phyloP scores from a whole-genome alignment of 768 basidiomycete species.

The Calocybe indica region DNA sequence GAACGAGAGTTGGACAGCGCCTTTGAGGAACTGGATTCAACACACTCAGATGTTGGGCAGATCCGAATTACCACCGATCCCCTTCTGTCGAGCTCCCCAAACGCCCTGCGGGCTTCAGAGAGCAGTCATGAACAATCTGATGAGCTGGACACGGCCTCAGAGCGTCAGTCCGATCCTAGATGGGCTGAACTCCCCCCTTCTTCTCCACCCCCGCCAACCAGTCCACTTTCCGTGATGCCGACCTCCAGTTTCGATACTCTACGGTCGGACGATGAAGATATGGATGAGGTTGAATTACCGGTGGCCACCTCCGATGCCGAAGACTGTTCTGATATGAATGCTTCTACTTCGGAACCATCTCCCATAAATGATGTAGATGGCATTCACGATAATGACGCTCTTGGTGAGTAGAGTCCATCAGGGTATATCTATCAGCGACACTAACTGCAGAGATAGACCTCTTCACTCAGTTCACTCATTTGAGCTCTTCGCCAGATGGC shows the following conservation, averaged over 20 bases:
- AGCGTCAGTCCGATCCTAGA: slow-evolving; percentile 10
- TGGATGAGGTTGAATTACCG: slow-evolving; percentile 32
- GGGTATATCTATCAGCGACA: not conserved
- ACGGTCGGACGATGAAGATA: slow-evolving; percentile 31
- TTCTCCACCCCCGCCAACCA: slow-evolving; percentile 52
- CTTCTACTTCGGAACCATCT: slow-evolving; percentile 12
- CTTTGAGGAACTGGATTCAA: slow-evolving; percentile 30
- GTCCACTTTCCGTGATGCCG: slow-evolving; percentile 29
- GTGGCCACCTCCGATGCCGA: slow-evolving; percentile 33
- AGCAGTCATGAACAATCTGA: slow-evolving; percentile 15
- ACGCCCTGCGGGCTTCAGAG: slow-evolving; percentile 5
- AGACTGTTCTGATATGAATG: slow-evolving; percentile 11
- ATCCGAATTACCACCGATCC: no score
- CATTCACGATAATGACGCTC: no score
- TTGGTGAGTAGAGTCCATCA: not conserved
- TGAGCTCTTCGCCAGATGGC: no score
- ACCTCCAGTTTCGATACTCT: slow-evolving; percentile 18
- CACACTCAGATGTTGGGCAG: no score
- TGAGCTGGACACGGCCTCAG: not conserved
- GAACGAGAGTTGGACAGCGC: slow-evolving; percentile 31
- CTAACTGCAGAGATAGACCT: slow-evolving; percentile 7
- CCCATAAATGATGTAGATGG: slow-evolving; percentile 14
- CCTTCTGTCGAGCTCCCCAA: no score
- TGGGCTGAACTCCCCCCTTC: slow-evolving; percentile 57
- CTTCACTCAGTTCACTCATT: slow-evolving; percentile 4